Evolutionary conservation across 2,329 filamentous ascomycete species (phyloP).

Genomic region (Sclerotinia sclerotiorum): DNA sequence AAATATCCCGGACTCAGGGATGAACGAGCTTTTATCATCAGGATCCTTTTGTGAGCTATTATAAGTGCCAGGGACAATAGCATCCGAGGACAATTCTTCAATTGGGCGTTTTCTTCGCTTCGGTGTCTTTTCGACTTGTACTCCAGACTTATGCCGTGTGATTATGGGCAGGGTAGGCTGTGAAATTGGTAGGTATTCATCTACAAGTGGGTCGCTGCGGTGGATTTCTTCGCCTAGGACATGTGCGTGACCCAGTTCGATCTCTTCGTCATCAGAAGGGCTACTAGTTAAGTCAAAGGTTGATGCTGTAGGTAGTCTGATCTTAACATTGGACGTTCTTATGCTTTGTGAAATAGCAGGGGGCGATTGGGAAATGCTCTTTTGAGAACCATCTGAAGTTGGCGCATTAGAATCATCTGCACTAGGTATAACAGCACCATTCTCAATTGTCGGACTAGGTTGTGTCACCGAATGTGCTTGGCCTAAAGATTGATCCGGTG

Average conservation of each 20-base stretch:
- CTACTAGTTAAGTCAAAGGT: constrained; percentile 16
- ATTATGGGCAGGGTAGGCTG: constrained; percentile 30
- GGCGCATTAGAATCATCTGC: neutral
- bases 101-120: neutral
- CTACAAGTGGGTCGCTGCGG: constrained; percentile 6
- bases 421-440: neutral
- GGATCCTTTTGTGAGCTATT: constrained; percentile 11
- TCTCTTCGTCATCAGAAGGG: constrained; percentile 31
- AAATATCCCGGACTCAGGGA: neutral
- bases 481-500: neutral
- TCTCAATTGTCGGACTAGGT: neutral
- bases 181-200: constrained; percentile 13
- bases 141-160: constrained; percentile 11
- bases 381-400: neutral
- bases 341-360: neutral
- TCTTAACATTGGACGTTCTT: neutral
- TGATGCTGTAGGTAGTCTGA: neutral
- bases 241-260: constrained; percentile 33
- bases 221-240: constrained; percentile 33
- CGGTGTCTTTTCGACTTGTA: constrained; percentile 36
- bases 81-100: constrained; percentile 26
- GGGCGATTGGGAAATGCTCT: neutral
- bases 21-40: neutral
- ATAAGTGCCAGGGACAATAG: constrained; percentile 31
- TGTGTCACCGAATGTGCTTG: neutral